These are phyloP conservation scores for Entamoeba invadens DNA, from an alignment of 208 protist species.

Conservation along the genomic window DNA sequence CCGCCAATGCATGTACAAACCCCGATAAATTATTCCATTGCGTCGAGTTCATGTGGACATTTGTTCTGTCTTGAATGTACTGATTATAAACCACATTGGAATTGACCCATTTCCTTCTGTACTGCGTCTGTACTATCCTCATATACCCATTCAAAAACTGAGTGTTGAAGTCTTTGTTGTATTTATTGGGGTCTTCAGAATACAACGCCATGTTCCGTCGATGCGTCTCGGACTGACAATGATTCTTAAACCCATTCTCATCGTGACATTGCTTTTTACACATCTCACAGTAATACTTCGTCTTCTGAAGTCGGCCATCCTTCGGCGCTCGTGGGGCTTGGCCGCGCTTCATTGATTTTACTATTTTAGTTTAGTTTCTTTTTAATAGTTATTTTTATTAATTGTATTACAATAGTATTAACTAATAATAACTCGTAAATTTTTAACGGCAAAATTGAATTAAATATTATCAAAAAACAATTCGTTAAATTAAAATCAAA, in stretches of 20 bases:
- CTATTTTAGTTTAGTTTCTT: too few relatives aligned
- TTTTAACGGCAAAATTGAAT: too few relatives aligned
- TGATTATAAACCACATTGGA: conserved; percentile 53
- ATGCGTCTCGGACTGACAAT: conserved; percentile 54
- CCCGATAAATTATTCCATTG: conserved; percentile 46
- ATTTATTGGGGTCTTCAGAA: conserved; percentile 35
- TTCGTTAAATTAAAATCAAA: too few relatives aligned
- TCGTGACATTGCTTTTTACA: conserved; percentile 58
- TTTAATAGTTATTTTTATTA: too few relatives aligned
- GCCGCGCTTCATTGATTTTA: neutral
- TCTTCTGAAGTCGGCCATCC: conserved; percentile 59
- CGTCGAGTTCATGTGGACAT: conserved; percentile 60
- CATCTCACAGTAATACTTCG: conserved; percentile 68
- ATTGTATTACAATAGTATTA: too few relatives aligned
- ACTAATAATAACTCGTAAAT: too few relatives aligned
- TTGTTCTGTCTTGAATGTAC: conserved; percentile 53
- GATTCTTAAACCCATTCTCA: conserved; percentile 52
- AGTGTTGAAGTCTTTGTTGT: conserved; percentile 48
- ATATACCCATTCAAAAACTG: conserved; percentile 57
- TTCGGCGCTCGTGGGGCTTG: neutral
- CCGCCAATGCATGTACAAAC: conserved; percentile 58
- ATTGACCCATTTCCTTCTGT: neutral
- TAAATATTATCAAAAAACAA: too few relatives aligned
- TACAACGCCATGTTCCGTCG: conserved; percentile 58
- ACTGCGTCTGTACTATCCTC: conserved; percentile 29